phyloP scores from a whole-genome alignment of 805 yeast species.

The Candida bentonensis region DNA sequence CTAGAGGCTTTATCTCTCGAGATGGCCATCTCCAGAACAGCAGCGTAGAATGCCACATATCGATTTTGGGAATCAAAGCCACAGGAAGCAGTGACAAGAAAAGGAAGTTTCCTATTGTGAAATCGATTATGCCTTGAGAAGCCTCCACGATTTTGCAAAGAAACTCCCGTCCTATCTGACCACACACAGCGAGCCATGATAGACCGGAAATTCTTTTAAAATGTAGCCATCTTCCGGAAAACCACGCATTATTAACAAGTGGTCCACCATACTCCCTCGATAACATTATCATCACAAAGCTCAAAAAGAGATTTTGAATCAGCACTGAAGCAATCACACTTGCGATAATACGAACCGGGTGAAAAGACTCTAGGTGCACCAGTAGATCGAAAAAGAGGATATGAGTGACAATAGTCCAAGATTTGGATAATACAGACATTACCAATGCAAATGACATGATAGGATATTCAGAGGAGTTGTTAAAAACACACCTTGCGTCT shows the following conservation, averaged over 20 bases:
- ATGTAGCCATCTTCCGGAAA: conserved; percentile 25
- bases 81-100: conserved; percentile 73
- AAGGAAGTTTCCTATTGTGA: conserved; percentile 68
- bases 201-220: conserved; percentile 32
- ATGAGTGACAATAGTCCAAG: conserved; percentile 34
- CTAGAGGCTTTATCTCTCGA: conserved; percentile 69
- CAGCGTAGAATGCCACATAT: conserved; percentile 86
- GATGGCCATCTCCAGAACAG: conserved; percentile 91
- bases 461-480: conserved; percentile 43
- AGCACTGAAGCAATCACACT: conserved; percentile 45
- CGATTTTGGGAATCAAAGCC: conserved; percentile 63
- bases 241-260: conserved; percentile 60
- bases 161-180: conserved; percentile 74
- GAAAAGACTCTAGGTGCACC: conserved; percentile 44
- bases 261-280: conserved; percentile 48
- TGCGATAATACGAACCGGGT: conserved; percentile 41
- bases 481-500: too few relatives aligned
- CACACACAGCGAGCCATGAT: conserved; percentile 70
- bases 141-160: conserved; percentile 74
- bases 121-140: conserved; percentile 86
- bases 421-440: conserved; percentile 42
- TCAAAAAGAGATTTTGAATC: conserved; percentile 46
- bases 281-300: conserved; percentile 32
- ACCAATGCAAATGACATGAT: conserved; percentile 29
- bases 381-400: not conserved